Conservation (phyloP, 2,329 filamentous ascomycete species). For the Pseudogymnoascus sp. region DNA sequence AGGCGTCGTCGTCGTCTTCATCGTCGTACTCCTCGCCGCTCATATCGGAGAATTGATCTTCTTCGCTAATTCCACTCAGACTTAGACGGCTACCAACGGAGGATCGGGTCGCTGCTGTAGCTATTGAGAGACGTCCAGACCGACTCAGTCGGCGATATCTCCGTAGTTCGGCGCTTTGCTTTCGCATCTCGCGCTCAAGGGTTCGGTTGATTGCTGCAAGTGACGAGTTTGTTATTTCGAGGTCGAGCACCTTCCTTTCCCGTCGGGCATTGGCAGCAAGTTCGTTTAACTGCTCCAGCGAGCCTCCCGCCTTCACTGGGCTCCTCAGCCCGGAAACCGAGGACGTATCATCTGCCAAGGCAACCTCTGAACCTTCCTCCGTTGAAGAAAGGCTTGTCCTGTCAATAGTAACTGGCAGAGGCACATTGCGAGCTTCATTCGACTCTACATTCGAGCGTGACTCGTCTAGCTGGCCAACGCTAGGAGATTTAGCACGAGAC, state of each 20-base stretch:
- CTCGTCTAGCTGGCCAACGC: not conserved
- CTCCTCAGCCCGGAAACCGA: constrained; percentile 29
- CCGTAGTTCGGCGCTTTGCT: constrained; percentile 81
- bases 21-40: constrained; percentile 40
- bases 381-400: constrained; percentile 1
- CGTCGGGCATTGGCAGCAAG: constrained; percentile 79
- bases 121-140: constrained; percentile 62
- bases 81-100: constrained; percentile 35
- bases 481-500: not conserved
- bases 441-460: not conserved
- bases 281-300: constrained; percentile 58
- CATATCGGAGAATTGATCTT: constrained; percentile 37
- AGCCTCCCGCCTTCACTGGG: constrained; percentile 46
- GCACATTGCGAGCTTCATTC: not conserved
- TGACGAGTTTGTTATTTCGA: constrained; percentile 94
- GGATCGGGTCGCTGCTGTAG: constrained; percentile 39
- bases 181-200: constrained; percentile 80
- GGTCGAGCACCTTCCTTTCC: constrained; percentile 88
- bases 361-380: not conserved
- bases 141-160: constrained; percentile 79
- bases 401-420: not conserved
- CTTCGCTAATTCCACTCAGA: constrained; percentile 20
- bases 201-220: constrained; percentile 91
- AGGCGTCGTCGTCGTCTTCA: constrained; percentile 37
- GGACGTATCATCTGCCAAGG: not conserved